Evolutionary conservation across 768 basidiomycete genomes (phyloP), one percentile per base, ranked within the genome.

Genomic region (Trametes sanguinea): DNA sequence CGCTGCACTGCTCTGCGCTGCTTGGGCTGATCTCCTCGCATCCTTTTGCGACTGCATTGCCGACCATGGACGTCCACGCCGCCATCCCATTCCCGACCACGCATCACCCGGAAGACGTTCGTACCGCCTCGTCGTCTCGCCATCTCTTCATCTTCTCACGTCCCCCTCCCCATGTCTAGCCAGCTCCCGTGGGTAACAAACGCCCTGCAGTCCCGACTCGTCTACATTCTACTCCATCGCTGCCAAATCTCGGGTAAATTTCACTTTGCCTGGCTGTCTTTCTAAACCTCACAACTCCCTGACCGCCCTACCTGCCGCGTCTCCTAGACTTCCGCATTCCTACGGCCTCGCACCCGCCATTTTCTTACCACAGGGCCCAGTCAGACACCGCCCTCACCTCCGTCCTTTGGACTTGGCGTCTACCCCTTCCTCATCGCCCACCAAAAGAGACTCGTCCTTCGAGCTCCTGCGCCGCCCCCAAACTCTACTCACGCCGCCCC

Each of bases 231-330:
- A 70, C 87, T 5, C 87, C 87, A 8, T 89, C 88, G 11, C 78
- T 89, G 67, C 88, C 88, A 8, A 88, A 89, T 70, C 78, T 89
- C 64, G 83, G 86, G 87, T 87, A 51, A 60, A 78, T 71, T 17
- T 52, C 50, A 55, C 50, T 51, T 32, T 13, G 29, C 48, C 27
- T 33, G 11, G 35, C 35, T 37, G 35, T 37, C 35, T 37, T 37
- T 6, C 48, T 50, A 16, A n/a, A 16, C n/a, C 42, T n/a, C 42
- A 43, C 5, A 43, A 16, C 42, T n/a, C 14, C 7, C 42, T 13
- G 42, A 43, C 14, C 37, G 47, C 6, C 42, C 7, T 57, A 43
- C 59, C 13, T 48, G 8, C 37, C 56, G n/a, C 54, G 60, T 39
- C 35, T 32, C 54, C 57, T 63, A 84, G 82, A 78, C 79, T 81